Evolutionary conservation across 1,139 yeast genomes (phyloP).

Genomic region (Diutina scorzettiae): DNA sequence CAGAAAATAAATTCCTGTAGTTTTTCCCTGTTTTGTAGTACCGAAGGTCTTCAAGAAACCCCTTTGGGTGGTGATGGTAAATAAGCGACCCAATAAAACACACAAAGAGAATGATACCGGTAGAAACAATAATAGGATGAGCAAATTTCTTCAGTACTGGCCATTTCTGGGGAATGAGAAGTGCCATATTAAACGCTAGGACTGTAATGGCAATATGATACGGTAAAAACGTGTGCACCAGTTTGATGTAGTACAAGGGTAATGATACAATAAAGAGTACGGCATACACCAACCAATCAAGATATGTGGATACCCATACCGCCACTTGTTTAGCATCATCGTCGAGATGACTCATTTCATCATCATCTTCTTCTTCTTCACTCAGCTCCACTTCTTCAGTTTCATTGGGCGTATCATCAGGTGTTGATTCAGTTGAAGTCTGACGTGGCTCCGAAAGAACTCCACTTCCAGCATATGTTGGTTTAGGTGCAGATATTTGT

Average conservation of each 20-base stretch:
- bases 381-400: not conserved
- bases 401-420: not conserved
- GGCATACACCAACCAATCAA: constrained; percentile 45
- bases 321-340: constrained; percentile 16
- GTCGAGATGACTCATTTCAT: not conserved
- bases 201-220: constrained; percentile 53
- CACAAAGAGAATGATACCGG: constrained; percentile 46
- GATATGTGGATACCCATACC: constrained; percentile 28
- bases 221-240: constrained; percentile 43
- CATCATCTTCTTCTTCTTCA: not conserved
- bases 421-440: not conserved
- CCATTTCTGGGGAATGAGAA: constrained; percentile 37
- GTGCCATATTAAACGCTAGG: constrained; percentile 40
- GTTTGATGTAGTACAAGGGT: constrained; percentile 37
- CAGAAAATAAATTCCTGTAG: constrained; percentile 46
- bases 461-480: not conserved
- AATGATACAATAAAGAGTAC: constrained; percentile 39
- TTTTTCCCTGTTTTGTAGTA: constrained; percentile 61
- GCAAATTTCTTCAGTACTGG: constrained; percentile 37
- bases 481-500: not conserved
- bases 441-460: not conserved
- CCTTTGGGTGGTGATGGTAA: constrained; percentile 28
- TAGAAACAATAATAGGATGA: constrained; percentile 63
- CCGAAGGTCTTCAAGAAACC: constrained; percentile 37
- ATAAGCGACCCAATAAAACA: constrained; percentile 51